Base-by-base conservation (phyloP, 179 eudicot species). In the Beta macrorhiza region DNA sequence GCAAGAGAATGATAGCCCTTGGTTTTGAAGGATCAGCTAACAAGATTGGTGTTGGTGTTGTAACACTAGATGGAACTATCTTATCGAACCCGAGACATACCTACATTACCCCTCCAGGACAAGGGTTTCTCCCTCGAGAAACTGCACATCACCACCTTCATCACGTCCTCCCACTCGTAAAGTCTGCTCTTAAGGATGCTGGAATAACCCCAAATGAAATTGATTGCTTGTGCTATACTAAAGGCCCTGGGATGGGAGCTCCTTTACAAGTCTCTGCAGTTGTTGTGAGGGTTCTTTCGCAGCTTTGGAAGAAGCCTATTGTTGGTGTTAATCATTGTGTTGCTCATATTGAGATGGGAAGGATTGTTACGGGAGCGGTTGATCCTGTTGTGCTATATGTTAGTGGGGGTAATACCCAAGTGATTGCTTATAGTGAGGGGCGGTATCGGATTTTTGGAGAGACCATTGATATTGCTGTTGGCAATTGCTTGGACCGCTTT, bases 231-330 rank as follows among this genome's bases (percentile, higher is more conserved):
- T 94, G 98, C 85, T 94, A 94, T 83, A 94, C 98, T 20, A 94
- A 91, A 86, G 98, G 98, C 16, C 98, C 98, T 5, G 98, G 98
- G 13, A 94, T 94, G 98, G 98, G 98, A 44, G 98, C 89, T 17
- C 97, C 95, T 17, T 79, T 93, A 74, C 97, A 94, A 87, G 96
- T 94, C 52, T 74, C 97, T 17, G 98, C 97, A 10, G 72, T 94
- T 78, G 98, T 89, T 78, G 90, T 94, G 13, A 89, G 97, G 81
- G 90, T 94, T 75, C 86, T 94, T 53, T 91, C 98, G 5, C 97
- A 90, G 87, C 88, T 93, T 8, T 94, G 97, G 97, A 94, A 92
- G 87, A 95, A 93, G 86, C 98, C 98, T 16, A 92, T 95, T 80
- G 94, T 93, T 51, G 93, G 83, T 0, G 98, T 95, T 62, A 95